These are phyloP conservation scores for Salvia hispanica DNA, from an alignment of 257 asterid species.

Conservation along the genomic window DNA sequence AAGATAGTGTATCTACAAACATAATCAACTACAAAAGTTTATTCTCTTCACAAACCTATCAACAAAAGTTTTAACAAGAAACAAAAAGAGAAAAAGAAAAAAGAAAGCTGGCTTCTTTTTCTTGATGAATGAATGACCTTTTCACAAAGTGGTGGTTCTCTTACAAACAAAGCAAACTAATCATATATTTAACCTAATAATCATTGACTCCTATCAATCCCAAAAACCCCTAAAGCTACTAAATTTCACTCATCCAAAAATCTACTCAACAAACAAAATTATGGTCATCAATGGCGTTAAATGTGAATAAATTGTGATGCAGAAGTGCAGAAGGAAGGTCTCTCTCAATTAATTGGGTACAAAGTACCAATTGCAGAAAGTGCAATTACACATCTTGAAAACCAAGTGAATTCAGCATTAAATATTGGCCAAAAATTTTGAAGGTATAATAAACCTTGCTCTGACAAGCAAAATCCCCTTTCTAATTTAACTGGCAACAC, in stretches of 20 bases:
- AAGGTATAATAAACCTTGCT: too few species aligned
- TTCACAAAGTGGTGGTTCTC: not conserved
- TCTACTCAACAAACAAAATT: not conserved
- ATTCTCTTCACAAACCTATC: not conserved
- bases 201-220: not conserved
- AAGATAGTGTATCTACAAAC: not conserved
- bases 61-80: not conserved
- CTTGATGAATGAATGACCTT: not conserved
- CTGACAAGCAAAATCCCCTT: too few species aligned
- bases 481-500: too few species aligned
- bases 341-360: not conserved
- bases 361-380: not conserved
- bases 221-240: slow-evolving; percentile 7
- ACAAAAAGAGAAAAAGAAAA: too few species aligned
- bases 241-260: not conserved
- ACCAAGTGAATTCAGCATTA: not conserved
- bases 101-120: slow-evolving; percentile 10
- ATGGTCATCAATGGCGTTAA: not conserved
- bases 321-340: not conserved
- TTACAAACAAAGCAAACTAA: slow-evolving; percentile 23
- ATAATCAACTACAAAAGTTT: not conserved
- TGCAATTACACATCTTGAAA: not conserved
- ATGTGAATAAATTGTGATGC: not conserved
- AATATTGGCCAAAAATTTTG: too few species aligned
- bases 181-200: slow-evolving; percentile 13